A percentile compares a stretch with the other conserved stretches of the same genome.
These are phyloP conservation scores for Botrytis paeoniae DNA, from an alignment of 2,329 filamentous ascomycete genomes.

Conservation along the genomic window DNA sequence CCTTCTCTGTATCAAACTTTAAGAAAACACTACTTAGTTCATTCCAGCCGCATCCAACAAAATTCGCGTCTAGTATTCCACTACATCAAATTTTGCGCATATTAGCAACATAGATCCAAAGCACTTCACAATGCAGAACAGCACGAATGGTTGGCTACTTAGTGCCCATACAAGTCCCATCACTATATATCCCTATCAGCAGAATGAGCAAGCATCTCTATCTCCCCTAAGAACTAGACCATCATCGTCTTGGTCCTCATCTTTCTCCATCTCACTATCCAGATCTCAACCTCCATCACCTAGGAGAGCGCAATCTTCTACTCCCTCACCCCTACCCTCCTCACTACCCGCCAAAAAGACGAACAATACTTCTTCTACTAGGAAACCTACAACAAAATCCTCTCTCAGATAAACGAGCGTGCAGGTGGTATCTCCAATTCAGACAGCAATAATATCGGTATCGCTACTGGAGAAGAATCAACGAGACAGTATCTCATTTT, in stretches of 20 bases:
- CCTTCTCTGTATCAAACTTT: background rate
- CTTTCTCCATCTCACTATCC: background rate
- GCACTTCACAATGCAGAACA: background rate
- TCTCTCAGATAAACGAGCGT: background rate
- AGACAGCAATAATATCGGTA: background rate
- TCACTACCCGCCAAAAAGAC: background rate
- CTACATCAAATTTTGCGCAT: background rate
- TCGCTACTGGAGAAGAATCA: background rate
- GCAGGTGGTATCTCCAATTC: background rate
- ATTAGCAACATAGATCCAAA: background rate
- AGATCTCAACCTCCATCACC: background rate
- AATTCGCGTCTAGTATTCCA: background rate
- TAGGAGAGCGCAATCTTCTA: background rate
- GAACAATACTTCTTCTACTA: background rate
- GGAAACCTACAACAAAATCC: background rate
- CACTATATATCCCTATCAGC: background rate
- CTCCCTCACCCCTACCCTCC: background rate
- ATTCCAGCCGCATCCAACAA: background rate
- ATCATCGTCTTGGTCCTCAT: background rate
- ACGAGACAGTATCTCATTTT: background rate
- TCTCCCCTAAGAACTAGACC: background rate
- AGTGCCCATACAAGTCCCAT: background rate
- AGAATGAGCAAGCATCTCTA: background rate
- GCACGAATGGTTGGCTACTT: too few species aligned
- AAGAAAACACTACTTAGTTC: background rate